Percentiles rank a stretch among this genome's conserved stretches.
These are phyloP conservation scores for Phallus indusiatus DNA, from an alignment of 768 basidiomycete species.

Conservation along the genomic window DNA sequence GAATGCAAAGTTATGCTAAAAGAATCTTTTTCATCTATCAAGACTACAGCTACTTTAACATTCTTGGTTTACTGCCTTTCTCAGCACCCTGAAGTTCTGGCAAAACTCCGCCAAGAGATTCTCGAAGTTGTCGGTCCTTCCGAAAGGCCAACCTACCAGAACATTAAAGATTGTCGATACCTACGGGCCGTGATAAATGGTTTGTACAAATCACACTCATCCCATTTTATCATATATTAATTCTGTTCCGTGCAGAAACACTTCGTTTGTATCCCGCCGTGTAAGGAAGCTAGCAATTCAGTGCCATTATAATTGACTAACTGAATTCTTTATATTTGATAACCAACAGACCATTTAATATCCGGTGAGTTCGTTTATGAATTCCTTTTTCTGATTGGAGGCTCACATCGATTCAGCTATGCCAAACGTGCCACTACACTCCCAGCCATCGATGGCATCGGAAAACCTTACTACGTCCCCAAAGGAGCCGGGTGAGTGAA, in stretches of 20 bases:
- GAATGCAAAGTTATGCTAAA: constrained; percentile 5
- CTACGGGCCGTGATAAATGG: constrained; percentile 58
- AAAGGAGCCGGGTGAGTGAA: constrained; percentile 24
- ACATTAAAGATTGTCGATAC: constrained; percentile 55
- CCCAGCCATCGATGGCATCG: constrained; percentile 15
- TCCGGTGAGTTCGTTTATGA: constrained; percentile 21
- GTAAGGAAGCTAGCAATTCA: constrained; percentile 13
- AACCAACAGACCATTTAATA: constrained; percentile 20
- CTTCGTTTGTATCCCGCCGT: constrained; percentile 29
- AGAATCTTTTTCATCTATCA: neutral
- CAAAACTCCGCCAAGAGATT: constrained; percentile 48
- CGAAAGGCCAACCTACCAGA: constrained; percentile 42
- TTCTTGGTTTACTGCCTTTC: constrained; percentile 38
- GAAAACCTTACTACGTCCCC: constrained; percentile 22
- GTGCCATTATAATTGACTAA: neutral
- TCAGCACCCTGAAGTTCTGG: constrained; percentile 37
- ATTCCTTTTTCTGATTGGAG: neutral
- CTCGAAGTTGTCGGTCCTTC: constrained; percentile 39
- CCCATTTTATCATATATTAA: neutral
- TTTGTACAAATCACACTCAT: constrained; percentile 16
- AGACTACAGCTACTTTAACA: constrained; percentile 27
- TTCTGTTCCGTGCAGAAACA: constrained; percentile 24
- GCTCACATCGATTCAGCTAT: constrained; percentile 12
- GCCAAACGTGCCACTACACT: constrained; percentile 16
- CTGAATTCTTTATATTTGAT: constrained; percentile 11